A percentile compares a stretch with the other conserved stretches of the same genome.
These are phyloP conservation scores for Arthrobotrys iridis DNA, from an alignment of 2,329 filamentous ascomycete genomes.

Conservation along the genomic window DNA sequence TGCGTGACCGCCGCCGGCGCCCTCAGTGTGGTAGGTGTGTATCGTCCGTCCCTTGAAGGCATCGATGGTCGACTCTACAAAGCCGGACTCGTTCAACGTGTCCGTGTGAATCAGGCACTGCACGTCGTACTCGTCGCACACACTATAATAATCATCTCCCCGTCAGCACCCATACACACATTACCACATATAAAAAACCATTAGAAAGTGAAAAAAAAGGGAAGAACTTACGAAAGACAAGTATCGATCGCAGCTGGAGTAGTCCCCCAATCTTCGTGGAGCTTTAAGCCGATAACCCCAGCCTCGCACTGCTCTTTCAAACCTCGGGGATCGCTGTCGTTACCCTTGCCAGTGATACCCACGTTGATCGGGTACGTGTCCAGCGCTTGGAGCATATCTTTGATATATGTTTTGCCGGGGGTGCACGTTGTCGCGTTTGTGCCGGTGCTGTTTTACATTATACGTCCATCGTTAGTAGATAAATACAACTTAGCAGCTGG, in stretches of 20 bases:
- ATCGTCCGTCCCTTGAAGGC: constrained; percentile 87
- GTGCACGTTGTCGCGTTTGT: constrained; percentile 95
- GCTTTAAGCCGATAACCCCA: constrained; percentile 87
- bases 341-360: constrained; percentile 93
- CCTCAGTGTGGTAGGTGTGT: constrained; percentile 97
- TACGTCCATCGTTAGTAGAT: constrained; percentile 26
- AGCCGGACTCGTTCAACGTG: constrained; percentile 96
- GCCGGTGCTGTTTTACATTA: constrained; percentile 69
- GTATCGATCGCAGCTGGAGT: constrained; percentile 91
- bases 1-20: constrained; percentile 91
- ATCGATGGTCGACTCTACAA: constrained; percentile 88
- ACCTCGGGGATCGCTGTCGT: constrained; percentile 76
- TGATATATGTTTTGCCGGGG: constrained; percentile 82
- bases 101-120: constrained; percentile 96
- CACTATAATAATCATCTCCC: constrained; percentile 61
- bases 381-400: constrained; percentile 87
- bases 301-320: constrained; percentile 83
- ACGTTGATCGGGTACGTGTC: constrained; percentile 85
- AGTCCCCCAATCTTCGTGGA: constrained; percentile 95
- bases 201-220: not conserved
- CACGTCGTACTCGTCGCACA: constrained; percentile 91
- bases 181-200: not conserved
- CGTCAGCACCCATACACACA: not conserved
- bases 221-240: constrained; percentile 68
- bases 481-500: constrained; percentile 2